Conservation (phyloP, 208 protist genomes). For the Borovskyia barvae region DNA sequence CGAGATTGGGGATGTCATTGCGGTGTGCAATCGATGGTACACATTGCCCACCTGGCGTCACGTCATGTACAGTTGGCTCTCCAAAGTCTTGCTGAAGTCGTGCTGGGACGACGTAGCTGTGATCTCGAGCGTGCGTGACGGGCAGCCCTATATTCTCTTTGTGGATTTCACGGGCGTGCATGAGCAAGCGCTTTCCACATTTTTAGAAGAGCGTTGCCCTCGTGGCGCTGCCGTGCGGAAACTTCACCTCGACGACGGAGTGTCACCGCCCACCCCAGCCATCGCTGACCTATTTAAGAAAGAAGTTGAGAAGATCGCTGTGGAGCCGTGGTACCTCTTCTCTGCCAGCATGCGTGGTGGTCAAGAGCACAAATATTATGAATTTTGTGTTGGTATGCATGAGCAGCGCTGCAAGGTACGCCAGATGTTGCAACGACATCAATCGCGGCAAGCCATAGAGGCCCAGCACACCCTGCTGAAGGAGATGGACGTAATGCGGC, state of each 20-base stretch:
- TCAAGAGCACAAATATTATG: constrained; percentile 76
- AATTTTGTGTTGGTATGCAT: constrained; percentile 69
- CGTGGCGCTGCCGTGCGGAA: constrained; percentile 71
- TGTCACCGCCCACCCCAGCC: constrained; percentile 23
- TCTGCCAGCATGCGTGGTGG: constrained; percentile 58
- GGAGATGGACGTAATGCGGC: constrained; percentile 74
- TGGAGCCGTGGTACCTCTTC: constrained; percentile 86
- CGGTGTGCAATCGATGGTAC: constrained; percentile 89
- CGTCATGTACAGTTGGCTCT: constrained; percentile 67
- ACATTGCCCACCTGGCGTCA: constrained; percentile 78
- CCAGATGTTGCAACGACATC: constrained; percentile 39
- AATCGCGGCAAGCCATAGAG: constrained; percentile 53
- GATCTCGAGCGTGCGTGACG: constrained; percentile 42
- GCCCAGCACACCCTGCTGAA: constrained; percentile 52
- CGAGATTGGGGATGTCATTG: constrained; percentile 75
- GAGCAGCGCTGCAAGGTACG: constrained; percentile 58
- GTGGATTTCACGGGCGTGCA: constrained; percentile 67
- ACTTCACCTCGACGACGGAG: constrained; percentile 36
- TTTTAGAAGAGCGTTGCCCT: constrained; percentile 52
- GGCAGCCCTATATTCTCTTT: constrained; percentile 63
- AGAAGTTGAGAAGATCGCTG: constrained; percentile 59
- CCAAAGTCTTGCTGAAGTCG: constrained; percentile 84
- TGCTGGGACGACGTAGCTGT: constrained; percentile 88
- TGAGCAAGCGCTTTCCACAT: constrained; percentile 58
- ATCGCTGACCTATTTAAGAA: constrained; percentile 48